Conservation (phyloP, 108 stramenopile genomes). For the Nannochloropsis oceanica region DNA sequence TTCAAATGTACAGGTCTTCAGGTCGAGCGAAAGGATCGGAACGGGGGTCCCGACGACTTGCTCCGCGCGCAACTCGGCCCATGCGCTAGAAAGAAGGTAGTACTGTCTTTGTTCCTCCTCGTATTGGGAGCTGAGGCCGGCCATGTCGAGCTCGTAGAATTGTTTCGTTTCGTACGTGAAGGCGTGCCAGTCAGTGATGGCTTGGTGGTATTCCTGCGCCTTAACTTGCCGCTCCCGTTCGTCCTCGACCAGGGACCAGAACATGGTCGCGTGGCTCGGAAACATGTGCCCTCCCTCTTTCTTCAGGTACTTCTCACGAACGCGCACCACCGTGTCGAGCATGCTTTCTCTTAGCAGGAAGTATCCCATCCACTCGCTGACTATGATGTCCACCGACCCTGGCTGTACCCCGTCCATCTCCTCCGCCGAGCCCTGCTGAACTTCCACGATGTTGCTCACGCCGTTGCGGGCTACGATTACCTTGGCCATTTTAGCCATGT, state of each 20-base stretch:
- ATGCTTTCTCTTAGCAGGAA: constrained; percentile 88
- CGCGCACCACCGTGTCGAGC: constrained; percentile 83
- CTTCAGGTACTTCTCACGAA: constrained; percentile 75
- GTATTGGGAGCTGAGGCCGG: constrained; percentile 52
- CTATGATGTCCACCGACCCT: constrained; percentile 73
- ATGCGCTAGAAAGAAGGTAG: constrained; percentile 68
- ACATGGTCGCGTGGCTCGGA: constrained; percentile 86
- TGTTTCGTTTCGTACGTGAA: constrained; percentile 62
- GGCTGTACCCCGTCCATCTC: neutral
- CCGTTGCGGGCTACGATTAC: neutral
- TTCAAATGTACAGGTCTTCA: constrained; percentile 79
- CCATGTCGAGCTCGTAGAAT: constrained; percentile 81
- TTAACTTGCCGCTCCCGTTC: constrained; percentile 35
- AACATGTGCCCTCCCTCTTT: constrained; percentile 77
- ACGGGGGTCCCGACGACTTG: constrained; percentile 61
- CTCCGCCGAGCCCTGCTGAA: neutral
- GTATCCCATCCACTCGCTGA: constrained; percentile 99
- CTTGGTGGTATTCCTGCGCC: constrained; percentile 6
- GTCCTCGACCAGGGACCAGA: constrained; percentile 66
- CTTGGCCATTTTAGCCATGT: neutral
- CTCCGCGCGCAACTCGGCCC: constrained; percentile 71
- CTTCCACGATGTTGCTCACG: neutral
- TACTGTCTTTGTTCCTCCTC: constrained; percentile 86
- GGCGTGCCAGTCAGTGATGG: constrained; percentile 56
- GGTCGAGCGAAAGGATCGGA: constrained; percentile 61